These are phyloP conservation scores for Cardamine chenopodiifolia DNA, from an alignment of 345 rosid genomes.

Conservation along the genomic window DNA sequence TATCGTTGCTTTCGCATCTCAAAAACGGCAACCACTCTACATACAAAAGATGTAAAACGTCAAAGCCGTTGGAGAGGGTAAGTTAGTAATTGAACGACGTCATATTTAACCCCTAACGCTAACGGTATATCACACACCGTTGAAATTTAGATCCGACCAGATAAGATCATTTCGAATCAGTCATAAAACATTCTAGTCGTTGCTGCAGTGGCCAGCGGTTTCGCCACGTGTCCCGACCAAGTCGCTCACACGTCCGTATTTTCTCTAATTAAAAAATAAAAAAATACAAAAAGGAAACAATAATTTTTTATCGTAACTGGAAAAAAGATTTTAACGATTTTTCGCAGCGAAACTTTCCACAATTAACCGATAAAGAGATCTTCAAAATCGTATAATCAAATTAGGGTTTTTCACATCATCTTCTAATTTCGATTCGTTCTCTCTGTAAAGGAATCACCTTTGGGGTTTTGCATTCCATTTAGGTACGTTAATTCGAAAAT, in stretches of 20 bases:
- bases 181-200: constrained; percentile 7
- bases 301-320: background rate
- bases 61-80: background rate
- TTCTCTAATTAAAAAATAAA: background rate
- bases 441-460: constrained; percentile 42
- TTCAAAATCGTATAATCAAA: constrained; percentile 39
- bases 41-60: constrained; percentile 21
- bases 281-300: background rate
- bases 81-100: background rate
- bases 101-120: background rate
- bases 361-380: constrained; percentile 36
- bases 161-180: constrained; percentile 39
- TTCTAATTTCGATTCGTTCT: constrained; percentile 34
- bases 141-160: constrained; percentile 20
- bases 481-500: constrained; percentile 46
- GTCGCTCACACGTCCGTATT: constrained; percentile 40
- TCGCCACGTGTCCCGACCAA: constrained; percentile 38
- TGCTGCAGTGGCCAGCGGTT: constrained; percentile 25
- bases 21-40: constrained; percentile 23
- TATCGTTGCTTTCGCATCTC: background rate
- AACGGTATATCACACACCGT: constrained; percentile 29
- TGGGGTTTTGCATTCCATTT: constrained; percentile 27
- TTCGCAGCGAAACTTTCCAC: constrained; percentile 30
- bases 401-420: constrained; percentile 48
- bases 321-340: background rate